phyloP scores from a whole-genome alignment of 805 yeast species.

The Ascoidea tarda region DNA sequence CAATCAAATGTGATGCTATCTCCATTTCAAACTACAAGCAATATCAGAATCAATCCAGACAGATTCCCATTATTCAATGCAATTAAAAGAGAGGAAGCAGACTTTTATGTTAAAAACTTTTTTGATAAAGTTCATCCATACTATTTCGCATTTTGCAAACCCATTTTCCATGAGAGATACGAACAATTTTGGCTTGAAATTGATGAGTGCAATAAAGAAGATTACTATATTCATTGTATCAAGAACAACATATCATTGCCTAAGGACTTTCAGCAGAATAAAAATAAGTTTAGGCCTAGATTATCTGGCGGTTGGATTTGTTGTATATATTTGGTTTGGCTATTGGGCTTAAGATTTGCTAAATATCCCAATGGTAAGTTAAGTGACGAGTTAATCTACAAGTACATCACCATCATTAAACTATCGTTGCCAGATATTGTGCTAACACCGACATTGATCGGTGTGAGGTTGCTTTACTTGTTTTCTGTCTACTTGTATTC shows the following conservation, averaged over 20 bases:
- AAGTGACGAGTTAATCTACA: slow-evolving; percentile 16
- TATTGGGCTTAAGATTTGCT: slow-evolving; percentile 22
- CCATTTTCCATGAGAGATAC: slow-evolving; percentile 20
- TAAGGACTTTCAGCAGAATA: background rate
- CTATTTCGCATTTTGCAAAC: slow-evolving; percentile 25
- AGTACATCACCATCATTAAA: slow-evolving; percentile 26
- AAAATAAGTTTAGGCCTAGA: slow-evolving; percentile 2
- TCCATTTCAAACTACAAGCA: background rate
- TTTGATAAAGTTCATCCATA: slow-evolving; percentile 30
- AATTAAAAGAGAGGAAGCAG: slow-evolving; percentile 21
- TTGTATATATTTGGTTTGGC: slow-evolving; percentile 33
- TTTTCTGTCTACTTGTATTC: slow-evolving; percentile 29
- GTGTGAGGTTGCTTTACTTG: slow-evolving; percentile 27
- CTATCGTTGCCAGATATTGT: slow-evolving; percentile 28
- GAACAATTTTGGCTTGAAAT: slow-evolving; percentile 26
- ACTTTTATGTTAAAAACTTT: slow-evolving; percentile 22
- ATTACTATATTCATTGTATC: background rate
- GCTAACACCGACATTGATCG: slow-evolving; percentile 28
- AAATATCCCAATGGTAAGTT: slow-evolving; percentile 16
- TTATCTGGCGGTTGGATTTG: slow-evolving; percentile 19
- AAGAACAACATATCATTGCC: background rate
- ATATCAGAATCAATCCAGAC: background rate
- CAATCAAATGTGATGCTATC: background rate
- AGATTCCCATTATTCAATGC: slow-evolving; percentile 26
- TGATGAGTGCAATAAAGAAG: slow-evolving; percentile 5